Evolutionary conservation across 2,329 filamentous ascomycete species (phyloP), one percentile per base, ranked within the genome.

Genomic region (Alternaria brassicicola): DNA sequence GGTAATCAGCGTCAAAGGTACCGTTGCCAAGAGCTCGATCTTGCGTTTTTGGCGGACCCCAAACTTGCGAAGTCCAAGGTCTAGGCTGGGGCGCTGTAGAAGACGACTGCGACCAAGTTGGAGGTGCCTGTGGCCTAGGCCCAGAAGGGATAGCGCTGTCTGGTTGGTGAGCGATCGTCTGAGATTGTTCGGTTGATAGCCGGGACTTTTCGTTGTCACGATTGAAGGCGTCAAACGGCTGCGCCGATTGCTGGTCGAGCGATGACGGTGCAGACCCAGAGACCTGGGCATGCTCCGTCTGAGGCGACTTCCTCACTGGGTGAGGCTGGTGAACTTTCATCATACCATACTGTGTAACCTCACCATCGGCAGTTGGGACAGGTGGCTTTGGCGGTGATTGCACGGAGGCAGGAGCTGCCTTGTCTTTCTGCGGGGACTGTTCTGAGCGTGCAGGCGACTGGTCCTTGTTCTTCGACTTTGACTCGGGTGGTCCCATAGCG

Each of bases 1-100:
- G 80, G 26, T 89, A 81, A 64, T 87, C 86, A 12, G 86, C 82
- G 55, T 85, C 87, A 69, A 93, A 93, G 0, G 89, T 92, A 41
- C 90, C 90, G 73, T 93, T 93, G 3, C 90, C 90, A 19, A 93
- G 86, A 10, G 86, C 88, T 52, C 88, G 84, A 64, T 91, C 88
- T 66, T 85, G 88, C 53, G 86, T 59, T 57, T 72, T 86, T n/a
- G 88, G 88, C 41, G 89, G 86, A 17, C 88, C 90, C 90, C 90
- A 93, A 17, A 93, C 88, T 70, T 89, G 91, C 46, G 70, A 71
- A 26, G 66, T 68, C 74, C 74, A 75, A 53, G 66, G 58, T 45
- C 69, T 66, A 56, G 67, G 60, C 49, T 69, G 71, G 46, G 65
- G 62, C 31, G 68, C 61, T 39, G 73, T 61, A 25, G 68, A 60